Evolutionary conservation across 139 green algal genomes (phyloP).

Genomic region (Zygnema cylindricum): DNA sequence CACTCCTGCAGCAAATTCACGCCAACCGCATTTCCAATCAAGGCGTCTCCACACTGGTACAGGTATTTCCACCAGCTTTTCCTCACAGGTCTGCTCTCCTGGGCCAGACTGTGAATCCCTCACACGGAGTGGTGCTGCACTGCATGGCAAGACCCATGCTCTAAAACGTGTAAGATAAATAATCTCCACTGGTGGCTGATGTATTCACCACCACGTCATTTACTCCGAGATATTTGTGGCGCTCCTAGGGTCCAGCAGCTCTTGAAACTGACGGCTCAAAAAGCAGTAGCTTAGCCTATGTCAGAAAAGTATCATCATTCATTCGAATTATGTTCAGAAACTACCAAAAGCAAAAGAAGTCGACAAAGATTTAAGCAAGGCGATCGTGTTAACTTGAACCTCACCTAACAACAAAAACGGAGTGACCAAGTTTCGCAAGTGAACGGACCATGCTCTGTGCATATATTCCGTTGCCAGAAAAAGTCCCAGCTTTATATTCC

Average conservation of each 20-base stretch:
- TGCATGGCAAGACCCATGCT: not conserved
- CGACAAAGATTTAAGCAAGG: too few relatives aligned
- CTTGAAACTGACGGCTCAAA: not conserved
- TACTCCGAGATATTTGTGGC: not conserved
- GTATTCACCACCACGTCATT: not conserved
- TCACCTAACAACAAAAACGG: constrained; percentile 55
- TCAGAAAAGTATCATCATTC: not conserved
- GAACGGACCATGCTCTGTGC: constrained; percentile 62
- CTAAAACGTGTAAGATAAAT: not conserved
- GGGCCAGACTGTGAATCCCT: not conserved
- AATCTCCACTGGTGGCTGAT: not conserved
- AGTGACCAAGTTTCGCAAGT: constrained; percentile 40
- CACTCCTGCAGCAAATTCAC: constrained; percentile 45
- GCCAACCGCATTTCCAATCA: constrained; percentile 47
- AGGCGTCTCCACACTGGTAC: constrained; percentile 52
- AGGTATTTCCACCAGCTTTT: constrained; percentile 41
- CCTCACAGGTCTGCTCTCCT: not conserved
- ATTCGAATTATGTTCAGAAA: too few relatives aligned
- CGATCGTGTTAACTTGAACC: too few relatives aligned
- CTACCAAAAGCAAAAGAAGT: too few relatives aligned
- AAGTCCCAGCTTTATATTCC: constrained; percentile 75
- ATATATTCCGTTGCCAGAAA: constrained; percentile 81
- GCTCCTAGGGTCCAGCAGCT: not conserved
- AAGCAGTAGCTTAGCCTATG: not conserved
- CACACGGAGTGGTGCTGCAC: constrained; percentile 7